Conservation (phyloP, 2,329 filamentous ascomycete genomes). For the Colletotrichum cuscutae region DNA sequence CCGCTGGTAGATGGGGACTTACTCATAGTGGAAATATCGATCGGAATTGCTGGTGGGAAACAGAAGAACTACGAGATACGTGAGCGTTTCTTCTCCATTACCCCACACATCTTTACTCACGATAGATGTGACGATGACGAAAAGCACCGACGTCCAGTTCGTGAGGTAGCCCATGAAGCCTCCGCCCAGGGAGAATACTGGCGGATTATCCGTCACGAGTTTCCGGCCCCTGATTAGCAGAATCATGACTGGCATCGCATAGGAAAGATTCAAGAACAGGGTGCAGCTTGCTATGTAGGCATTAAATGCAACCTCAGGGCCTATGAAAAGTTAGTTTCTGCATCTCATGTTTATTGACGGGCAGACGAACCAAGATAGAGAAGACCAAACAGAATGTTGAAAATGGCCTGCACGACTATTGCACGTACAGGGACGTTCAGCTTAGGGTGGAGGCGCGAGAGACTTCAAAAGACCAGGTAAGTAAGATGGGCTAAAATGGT, state of each 20-base stretch:
- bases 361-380: constrained; percentile 52
- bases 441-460: constrained; percentile 44
- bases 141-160: constrained; percentile 15
- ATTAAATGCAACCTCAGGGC: constrained; percentile 56
- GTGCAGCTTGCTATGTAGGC: constrained; percentile 57
- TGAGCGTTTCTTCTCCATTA: neutral
- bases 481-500: neutral
- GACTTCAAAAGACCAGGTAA: neutral
- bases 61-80: constrained; percentile 8
- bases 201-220: constrained; percentile 36
- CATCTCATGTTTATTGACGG: neutral
- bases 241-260: constrained; percentile 52
- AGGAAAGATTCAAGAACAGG: constrained; percentile 58
- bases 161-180: constrained; percentile 8
- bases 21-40: constrained; percentile 23
- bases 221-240: constrained; percentile 49
- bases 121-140: constrained; percentile 17
- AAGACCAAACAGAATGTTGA: constrained; percentile 57
- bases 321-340: neutral
- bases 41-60: constrained; percentile 21
- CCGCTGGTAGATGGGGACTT: neutral
- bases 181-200: constrained; percentile 1
- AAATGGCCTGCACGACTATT: constrained; percentile 52
- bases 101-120: neutral
- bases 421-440: constrained; percentile 55